phyloP scores from a whole-genome alignment of 148 eudicot species.

The Camellia japonica region DNA sequence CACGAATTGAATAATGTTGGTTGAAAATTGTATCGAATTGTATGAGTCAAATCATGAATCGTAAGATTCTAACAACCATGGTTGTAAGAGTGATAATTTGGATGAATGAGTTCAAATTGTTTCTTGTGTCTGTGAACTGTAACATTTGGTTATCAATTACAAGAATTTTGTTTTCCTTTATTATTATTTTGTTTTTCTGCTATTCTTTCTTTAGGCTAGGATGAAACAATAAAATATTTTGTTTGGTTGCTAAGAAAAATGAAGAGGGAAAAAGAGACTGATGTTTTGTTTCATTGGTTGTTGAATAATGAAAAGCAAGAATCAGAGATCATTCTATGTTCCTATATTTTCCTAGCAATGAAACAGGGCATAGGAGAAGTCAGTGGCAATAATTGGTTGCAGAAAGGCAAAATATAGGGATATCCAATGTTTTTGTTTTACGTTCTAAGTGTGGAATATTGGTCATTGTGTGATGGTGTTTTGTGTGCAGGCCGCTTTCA shows the following conservation, averaged over 20 bases:
- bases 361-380: neutral
- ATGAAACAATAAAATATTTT: neutral
- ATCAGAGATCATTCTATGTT: neutral
- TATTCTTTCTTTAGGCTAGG: neutral
- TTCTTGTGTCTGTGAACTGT: neutral
- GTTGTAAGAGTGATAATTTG: neutral
- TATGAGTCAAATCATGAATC: too few relatives aligned
- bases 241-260: neutral
- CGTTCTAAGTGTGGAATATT: conserved; percentile 1
- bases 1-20: too few relatives aligned
- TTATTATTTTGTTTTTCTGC: neutral
- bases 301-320: neutral
- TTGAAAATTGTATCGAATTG: too few relatives aligned
- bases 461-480: conserved; percentile 4
- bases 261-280: neutral
- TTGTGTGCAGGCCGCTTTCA: conserved; percentile 80
- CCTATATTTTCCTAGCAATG: conserved; percentile 2
- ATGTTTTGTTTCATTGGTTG: neutral
- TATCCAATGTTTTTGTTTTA: neutral
- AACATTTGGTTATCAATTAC: neutral
- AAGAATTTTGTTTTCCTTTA: neutral
- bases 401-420: neutral
- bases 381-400: neutral
- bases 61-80: too few relatives aligned
- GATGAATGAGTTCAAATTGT: neutral